Percentiles rank a stretch among this genome's conserved stretches.
phyloP scores from a whole-genome alignment of 345 rosid species.

The Dipteronia dyeriana region DNA sequence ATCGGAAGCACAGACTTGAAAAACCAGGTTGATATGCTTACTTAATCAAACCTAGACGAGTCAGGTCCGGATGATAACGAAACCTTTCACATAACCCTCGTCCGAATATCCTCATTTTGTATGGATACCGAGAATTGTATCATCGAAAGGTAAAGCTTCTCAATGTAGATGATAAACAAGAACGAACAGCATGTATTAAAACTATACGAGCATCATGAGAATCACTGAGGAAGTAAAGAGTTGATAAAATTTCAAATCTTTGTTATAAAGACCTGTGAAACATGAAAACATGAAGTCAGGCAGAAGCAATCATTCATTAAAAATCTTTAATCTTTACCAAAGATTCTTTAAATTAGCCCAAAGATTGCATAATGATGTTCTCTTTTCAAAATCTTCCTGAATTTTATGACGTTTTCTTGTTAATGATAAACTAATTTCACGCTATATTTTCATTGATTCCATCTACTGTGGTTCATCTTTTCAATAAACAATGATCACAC shows the following conservation, averaged over 20 bases:
- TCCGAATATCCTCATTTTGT: constrained; percentile 22
- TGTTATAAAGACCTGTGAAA: constrained; percentile 53
- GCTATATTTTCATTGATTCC: neutral
- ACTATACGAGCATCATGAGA: constrained; percentile 39
- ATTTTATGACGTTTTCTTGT: neutral
- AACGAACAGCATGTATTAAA: constrained; percentile 9
- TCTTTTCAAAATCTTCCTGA: no score
- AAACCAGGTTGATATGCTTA: constrained; percentile 19
- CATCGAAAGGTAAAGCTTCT: neutral
- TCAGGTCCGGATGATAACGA: neutral
- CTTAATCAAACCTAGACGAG: constrained; percentile 1
- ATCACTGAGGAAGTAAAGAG: constrained; percentile 31
- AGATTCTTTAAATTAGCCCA: no score
- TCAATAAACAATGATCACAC: no score
- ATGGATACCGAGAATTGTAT: constrained; percentile 1
- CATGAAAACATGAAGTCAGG: neutral
- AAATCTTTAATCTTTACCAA: neutral
- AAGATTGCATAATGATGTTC: no score
- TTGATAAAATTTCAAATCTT: constrained; percentile 31
- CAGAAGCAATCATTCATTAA: neutral
- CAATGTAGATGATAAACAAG: constrained; percentile 6
- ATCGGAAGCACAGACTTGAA: constrained; percentile 26
- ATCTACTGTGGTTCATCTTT: no score
- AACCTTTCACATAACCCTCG: constrained; percentile 7
- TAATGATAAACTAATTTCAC: neutral